Evolutionary conservation across 208 protist species (phyloP), one percentile per base, ranked within the genome.

Genomic region (Wallacemonas collosoma): DNA sequence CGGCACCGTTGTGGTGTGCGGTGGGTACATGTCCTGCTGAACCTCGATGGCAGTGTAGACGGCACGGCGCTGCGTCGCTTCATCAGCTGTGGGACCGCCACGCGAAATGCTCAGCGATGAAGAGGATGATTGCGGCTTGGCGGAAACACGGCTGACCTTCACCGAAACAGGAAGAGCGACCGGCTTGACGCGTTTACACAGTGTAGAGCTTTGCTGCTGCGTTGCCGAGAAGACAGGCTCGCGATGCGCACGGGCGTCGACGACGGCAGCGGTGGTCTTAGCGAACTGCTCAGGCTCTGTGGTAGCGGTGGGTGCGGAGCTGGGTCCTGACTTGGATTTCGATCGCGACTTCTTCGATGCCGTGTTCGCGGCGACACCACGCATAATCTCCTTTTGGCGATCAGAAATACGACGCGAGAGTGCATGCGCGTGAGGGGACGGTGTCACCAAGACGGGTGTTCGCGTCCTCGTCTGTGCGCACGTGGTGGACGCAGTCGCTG

Each of bases 31-130:
- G 2, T 9, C 55, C 58, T 26, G 43, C 36, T 15, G 47, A 4
- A 60, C 58, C 41, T 62, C 17, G 48, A 64, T 64, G 4, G 65
- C 56, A 43, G 56, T 75, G 65, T 69, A 72, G 11, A 38, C 65
- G 35, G 58, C 64, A 57, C 14, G 60, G 40, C 60, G 60, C 36
- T n/a, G 41, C 6, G 38, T 17, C 40, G 7, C 60, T 0, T 65
- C 60, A 7, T 65, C 43, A 12, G 6, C 45, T 12, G 45, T 12
- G 45, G 45, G 6, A 6, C 12, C 12, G 45, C 12, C 0, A 6
- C 8, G 45, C 45, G 45, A 8, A 5, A 36, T 26, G 7, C 41
- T 36, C 4, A 50, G 60, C 14, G 60, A 65, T 38, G 60, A 51
- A 17, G 17, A 65, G 38, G 40, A 8, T 14, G 60, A 14, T 48